Evolutionary conservation across 2,329 filamentous ascomycete genomes (phyloP).

Genomic region (Trichoderma polysporum): DNA sequence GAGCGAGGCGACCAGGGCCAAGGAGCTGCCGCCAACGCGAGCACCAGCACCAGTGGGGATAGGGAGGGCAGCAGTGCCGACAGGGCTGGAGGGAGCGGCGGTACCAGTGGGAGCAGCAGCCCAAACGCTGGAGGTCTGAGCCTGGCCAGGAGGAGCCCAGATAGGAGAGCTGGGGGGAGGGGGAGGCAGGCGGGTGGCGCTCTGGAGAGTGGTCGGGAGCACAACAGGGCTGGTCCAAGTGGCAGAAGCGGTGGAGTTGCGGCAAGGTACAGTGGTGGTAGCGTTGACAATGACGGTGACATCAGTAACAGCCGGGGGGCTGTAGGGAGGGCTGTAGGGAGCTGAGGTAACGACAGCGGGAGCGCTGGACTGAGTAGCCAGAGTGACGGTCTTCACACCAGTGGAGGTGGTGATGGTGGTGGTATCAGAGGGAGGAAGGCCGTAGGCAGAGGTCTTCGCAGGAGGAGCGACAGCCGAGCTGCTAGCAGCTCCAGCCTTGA

Average conservation of each 20-base stretch:
- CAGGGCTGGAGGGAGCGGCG: slow-evolving; percentile 27
- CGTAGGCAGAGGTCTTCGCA: slow-evolving; percentile 16
- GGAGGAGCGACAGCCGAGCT: slow-evolving; percentile 20
- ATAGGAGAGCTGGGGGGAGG: slow-evolving; percentile 29
- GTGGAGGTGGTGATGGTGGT: slow-evolving; percentile 32
- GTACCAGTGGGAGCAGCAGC: slow-evolving; percentile 26
- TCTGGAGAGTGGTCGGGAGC: slow-evolving; percentile 27
- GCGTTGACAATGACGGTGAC: slow-evolving; percentile 25
- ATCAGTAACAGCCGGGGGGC: slow-evolving; percentile 20
- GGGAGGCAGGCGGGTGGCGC: slow-evolving; percentile 28
- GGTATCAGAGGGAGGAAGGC: slow-evolving; percentile 22
- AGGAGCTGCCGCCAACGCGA: slow-evolving; percentile 38
- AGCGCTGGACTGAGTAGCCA: slow-evolving; percentile 28
- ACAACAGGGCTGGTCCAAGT: no score
- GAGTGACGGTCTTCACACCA: slow-evolving; percentile 34
- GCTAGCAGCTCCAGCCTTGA: slow-evolving; percentile 34
- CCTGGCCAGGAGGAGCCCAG: slow-evolving; percentile 23
- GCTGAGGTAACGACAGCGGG: slow-evolving; percentile 28
- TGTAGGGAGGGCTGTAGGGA: slow-evolving; percentile 2
- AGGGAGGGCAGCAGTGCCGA: slow-evolving; percentile 28
- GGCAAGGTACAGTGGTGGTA: slow-evolving; percentile 31
- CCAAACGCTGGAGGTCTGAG: slow-evolving; percentile 23
- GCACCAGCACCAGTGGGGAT: slow-evolving; percentile 29
- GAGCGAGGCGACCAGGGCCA: slow-evolving; percentile 42
- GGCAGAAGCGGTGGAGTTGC: slow-evolving; percentile 24